These are phyloP conservation scores for Polygonum maritimum DNA, from an alignment of 148 eudicot genomes.

Conservation along the genomic window DNA sequence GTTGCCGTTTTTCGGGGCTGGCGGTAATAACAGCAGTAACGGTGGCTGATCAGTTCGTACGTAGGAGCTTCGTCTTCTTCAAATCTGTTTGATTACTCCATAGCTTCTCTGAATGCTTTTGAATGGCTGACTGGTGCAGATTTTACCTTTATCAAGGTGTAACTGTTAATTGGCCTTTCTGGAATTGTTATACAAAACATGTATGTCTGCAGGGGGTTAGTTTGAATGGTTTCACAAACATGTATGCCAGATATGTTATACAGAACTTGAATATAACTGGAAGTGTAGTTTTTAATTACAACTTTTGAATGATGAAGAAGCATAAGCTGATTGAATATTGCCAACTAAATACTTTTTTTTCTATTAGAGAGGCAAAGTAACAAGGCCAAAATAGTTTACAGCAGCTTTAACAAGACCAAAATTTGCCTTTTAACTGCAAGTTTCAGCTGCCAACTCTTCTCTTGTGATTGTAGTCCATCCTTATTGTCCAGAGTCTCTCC, in stretches of 20 bases:
- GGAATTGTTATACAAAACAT: neutral
- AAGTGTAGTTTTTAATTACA: neutral
- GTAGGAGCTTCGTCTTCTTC: neutral
- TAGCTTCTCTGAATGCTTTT: neutral
- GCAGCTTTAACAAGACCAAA: neutral
- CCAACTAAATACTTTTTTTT: neutral
- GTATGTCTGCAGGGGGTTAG: too few species aligned
- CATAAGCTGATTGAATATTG: neutral
- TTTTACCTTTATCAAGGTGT: neutral
- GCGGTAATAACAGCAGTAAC: neutral
- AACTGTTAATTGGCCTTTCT: neutral
- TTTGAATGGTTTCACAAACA: neutral
- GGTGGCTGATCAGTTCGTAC: neutral
- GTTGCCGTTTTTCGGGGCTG: neutral
- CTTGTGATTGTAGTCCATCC: slow-evolving; percentile 48
- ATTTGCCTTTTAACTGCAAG: neutral
- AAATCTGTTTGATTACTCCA: neutral
- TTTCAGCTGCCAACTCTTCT: neutral
- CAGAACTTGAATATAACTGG: neutral
- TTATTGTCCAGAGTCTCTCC: slow-evolving; percentile 73
- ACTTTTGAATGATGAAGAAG: neutral
- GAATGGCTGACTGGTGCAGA: neutral
- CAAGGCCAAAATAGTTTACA: neutral
- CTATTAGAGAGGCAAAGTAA: neutral
- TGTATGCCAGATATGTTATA: neutral